These are phyloP conservation scores for Flammula alnicola DNA, from an alignment of 1,284 basidiomycete genomes.

Conservation along the genomic window DNA sequence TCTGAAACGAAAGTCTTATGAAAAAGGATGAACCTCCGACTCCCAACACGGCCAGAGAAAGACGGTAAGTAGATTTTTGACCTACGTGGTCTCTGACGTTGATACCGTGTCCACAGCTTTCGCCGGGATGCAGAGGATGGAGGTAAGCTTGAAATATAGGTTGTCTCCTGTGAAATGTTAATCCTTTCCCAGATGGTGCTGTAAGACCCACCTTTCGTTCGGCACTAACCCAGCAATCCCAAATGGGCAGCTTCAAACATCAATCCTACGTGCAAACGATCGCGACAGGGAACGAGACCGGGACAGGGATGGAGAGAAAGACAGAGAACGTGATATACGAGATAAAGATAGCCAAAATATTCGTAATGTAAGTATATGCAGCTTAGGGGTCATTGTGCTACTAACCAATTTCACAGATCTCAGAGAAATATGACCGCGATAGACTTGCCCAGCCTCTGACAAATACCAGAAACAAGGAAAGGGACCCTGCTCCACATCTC, in stretches of 20 bases:
- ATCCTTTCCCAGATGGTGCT: slow-evolving; percentile 48
- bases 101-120: slow-evolving; percentile 51
- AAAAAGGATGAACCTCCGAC: slow-evolving; percentile 68
- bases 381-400: slow-evolving; percentile 8
- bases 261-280: slow-evolving; percentile 75
- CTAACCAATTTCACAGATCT: slow-evolving; percentile 54
- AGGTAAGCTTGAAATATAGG: slow-evolving; percentile 44
- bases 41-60: slow-evolving; percentile 59
- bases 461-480: slow-evolving; percentile 64
- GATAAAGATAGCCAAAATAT: slow-evolving; percentile 60
- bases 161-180: slow-evolving; percentile 12
- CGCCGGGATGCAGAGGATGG: slow-evolving; percentile 76
- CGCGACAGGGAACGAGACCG: slow-evolving; percentile 59
- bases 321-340: no score
- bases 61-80: slow-evolving; percentile 49
- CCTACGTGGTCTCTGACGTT: slow-evolving; percentile 13
- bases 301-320: slow-evolving; percentile 54
- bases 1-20: slow-evolving; percentile 61
- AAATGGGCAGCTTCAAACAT: slow-evolving; percentile 90
- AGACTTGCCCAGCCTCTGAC: slow-evolving; percentile 59
- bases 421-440: slow-evolving; percentile 85
- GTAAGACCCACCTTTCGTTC: slow-evolving; percentile 72
- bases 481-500: slow-evolving; percentile 70
- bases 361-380: slow-evolving; percentile 58
- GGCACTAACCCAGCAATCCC: slow-evolving; percentile 76